Conservation (phyloP, 192 early-diverging fungal genomes). For the Backusella mclennaniae region DNA sequence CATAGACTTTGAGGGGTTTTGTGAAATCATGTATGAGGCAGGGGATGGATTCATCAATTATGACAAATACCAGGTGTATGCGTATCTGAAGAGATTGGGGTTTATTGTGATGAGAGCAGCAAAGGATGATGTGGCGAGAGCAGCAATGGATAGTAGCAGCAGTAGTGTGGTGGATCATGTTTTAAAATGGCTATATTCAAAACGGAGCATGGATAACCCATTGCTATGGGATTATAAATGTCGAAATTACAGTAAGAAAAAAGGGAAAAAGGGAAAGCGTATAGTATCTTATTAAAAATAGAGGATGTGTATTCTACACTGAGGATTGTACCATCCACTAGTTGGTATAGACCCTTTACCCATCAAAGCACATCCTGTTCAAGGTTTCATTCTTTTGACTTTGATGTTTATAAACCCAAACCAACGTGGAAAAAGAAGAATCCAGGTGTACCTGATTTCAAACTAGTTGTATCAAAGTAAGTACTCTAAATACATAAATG, state of each 20-base stretch:
- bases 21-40: constrained; percentile 18
- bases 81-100: constrained; percentile 53
- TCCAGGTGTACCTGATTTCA: constrained; percentile 46
- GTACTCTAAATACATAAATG: neutral
- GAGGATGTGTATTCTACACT: constrained; percentile 14
- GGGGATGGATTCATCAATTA: constrained; percentile 31
- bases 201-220: neutral
- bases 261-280: neutral
- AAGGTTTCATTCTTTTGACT: constrained; percentile 24
- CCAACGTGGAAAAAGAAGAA: constrained; percentile 44
- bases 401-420: constrained; percentile 45
- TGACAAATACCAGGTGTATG: constrained; percentile 46
- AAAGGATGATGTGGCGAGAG: neutral
- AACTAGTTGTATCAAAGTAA: constrained; percentile 41
- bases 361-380: neutral
- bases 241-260: constrained; percentile 18
- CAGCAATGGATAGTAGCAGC: no score
- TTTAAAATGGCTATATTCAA: neutral
- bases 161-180: neutral
- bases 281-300: neutral
- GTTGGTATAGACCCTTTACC: constrained; percentile 18
- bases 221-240: constrained; percentile 11
- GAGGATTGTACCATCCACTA: constrained; percentile 9
- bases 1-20: constrained; percentile 37
- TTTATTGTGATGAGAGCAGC: constrained; percentile 43